Percentiles rank a stretch among this genome's conserved stretches.
Conservation (phyloP, 208 protist species). For the Phytomonas sp. region DNA sequence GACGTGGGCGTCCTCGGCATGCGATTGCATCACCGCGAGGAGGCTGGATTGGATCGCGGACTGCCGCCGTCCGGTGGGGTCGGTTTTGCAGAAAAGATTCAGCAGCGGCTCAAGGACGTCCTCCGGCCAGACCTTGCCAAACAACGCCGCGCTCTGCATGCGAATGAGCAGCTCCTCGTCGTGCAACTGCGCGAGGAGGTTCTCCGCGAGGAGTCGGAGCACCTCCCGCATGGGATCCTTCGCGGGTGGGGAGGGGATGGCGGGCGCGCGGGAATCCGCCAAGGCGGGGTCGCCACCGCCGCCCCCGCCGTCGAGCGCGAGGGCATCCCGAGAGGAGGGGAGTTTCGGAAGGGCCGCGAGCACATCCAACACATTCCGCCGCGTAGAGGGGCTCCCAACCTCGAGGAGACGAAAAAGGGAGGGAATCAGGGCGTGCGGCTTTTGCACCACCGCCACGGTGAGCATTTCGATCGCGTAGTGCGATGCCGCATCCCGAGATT, state of each 20-base stretch:
- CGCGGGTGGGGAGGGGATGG: neutral
- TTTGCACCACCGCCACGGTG: slow-evolving; percentile 38
- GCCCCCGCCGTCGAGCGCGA: neutral
- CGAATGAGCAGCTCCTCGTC: slow-evolving; percentile 74
- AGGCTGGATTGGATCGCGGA: slow-evolving; percentile 39
- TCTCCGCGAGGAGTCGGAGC: slow-evolving; percentile 55
- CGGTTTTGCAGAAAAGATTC: slow-evolving; percentile 35
- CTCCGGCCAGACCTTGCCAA: slow-evolving; percentile 64
- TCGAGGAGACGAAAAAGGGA: slow-evolving; percentile 67
- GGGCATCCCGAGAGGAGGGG: neutral
- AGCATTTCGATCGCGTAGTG: slow-evolving; percentile 58
- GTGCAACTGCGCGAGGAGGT: slow-evolving; percentile 60
- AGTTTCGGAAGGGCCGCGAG: slow-evolving; percentile 48
- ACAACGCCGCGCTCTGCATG: slow-evolving; percentile 53
- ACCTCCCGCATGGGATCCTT: slow-evolving; percentile 34
- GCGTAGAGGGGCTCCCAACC: slow-evolving; percentile 31
- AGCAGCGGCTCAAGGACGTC: slow-evolving; percentile 68
- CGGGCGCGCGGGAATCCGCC: neutral
- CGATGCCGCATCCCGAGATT: slow-evolving; percentile 41
- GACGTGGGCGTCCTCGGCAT: slow-evolving; percentile 26
- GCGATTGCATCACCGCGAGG: slow-evolving; percentile 35
- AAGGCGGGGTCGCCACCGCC: neutral
- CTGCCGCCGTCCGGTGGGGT: slow-evolving; percentile 39
- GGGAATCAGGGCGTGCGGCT: slow-evolving; percentile 58
- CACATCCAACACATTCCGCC: slow-evolving; percentile 69